Evolutionary conservation across 768 basidiomycete genomes (phyloP).

Genomic region (Lentinula raphanica): DNA sequence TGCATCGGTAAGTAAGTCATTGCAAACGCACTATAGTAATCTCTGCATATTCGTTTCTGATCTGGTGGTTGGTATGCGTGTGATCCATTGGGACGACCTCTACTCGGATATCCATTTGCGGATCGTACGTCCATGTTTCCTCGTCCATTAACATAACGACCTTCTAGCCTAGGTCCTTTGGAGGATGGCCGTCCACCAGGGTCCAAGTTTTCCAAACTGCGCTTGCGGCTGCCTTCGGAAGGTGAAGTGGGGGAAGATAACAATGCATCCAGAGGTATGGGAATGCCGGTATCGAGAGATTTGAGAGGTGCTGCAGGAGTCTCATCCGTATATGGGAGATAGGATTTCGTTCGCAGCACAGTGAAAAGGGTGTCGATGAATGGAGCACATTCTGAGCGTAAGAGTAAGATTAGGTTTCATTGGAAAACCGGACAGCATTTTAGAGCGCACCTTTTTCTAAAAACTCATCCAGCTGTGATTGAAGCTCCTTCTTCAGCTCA

Average conservation of each 20-base stretch:
- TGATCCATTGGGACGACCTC: slow-evolving; percentile 27
- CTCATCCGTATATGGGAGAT: slow-evolving; percentile 64
- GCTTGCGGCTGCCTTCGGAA: slow-evolving; percentile 60
- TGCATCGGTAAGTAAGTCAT: neutral
- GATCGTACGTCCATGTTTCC: slow-evolving; percentile 27
- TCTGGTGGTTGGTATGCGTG: slow-evolving; percentile 67
- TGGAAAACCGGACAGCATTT: slow-evolving; percentile 6
- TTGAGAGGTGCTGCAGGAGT: slow-evolving; percentile 36
- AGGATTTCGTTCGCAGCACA: slow-evolving; percentile 80
- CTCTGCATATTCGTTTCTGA: slow-evolving; percentile 74
- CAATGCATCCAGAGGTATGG: slow-evolving; percentile 70
- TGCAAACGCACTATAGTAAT: slow-evolving; percentile 79
- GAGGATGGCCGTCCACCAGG: slow-evolving; percentile 51
- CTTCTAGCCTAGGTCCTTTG: slow-evolving; percentile 73
- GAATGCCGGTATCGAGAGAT: slow-evolving; percentile 61
- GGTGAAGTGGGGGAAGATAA: slow-evolving; percentile 40
- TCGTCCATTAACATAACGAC: slow-evolving; percentile 47
- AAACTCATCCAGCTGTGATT: slow-evolving; percentile 82
- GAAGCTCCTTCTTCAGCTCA: slow-evolving; percentile 78
- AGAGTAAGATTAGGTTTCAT: slow-evolving; percentile 11
- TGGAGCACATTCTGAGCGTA: slow-evolving; percentile 47
- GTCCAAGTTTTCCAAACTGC: slow-evolving; percentile 59
- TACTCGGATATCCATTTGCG: slow-evolving; percentile 39
- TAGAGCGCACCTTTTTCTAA: slow-evolving; percentile 72
- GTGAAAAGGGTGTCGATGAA: slow-evolving; percentile 88